A percentile compares a stretch with the other conserved stretches of the same genome.
These are phyloP conservation scores for Fusarium sp. DNA, from an alignment of 2,329 filamentous ascomycete species.

Conservation along the genomic window DNA sequence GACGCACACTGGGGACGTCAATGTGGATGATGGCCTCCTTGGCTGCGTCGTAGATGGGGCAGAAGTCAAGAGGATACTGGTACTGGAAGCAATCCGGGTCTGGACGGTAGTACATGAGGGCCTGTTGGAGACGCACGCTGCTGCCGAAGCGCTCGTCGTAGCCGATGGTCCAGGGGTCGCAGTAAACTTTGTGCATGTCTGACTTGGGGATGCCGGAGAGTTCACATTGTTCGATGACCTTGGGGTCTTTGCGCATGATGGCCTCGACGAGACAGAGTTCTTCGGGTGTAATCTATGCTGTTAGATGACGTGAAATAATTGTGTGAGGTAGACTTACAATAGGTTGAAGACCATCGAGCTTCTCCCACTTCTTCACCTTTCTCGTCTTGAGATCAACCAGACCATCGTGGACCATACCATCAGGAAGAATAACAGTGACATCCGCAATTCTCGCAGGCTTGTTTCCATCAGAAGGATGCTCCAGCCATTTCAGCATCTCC, in stretches of 20 bases:
- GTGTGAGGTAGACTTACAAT: slow-evolving; percentile 66
- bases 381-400: slow-evolving; percentile 77
- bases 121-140: slow-evolving; percentile 84
- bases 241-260: slow-evolving; percentile 80
- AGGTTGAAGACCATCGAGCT: slow-evolving; percentile 82
- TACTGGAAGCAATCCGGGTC: slow-evolving; percentile 90
- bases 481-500: slow-evolving; percentile 85
- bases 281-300: slow-evolving; percentile 83
- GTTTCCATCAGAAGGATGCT: slow-evolving; percentile 68
- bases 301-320: slow-evolving; percentile 10
- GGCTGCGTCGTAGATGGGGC: slow-evolving; percentile 88
- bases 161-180: slow-evolving; percentile 96
- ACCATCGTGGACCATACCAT: slow-evolving; percentile 85
- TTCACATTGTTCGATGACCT: slow-evolving; percentile 90
- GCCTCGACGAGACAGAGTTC: slow-evolving; percentile 86
- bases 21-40: slow-evolving; percentile 84
- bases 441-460: slow-evolving; percentile 81
- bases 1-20: slow-evolving; percentile 81
- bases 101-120: slow-evolving; percentile 94
- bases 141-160: slow-evolving; percentile 92
- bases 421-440: slow-evolving; percentile 82
- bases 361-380: slow-evolving; percentile 80
- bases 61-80: slow-evolving; percentile 92
- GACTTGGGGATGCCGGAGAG: slow-evolving; percentile 82
- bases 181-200: slow-evolving; percentile 96